A percentile compares a stretch with the other conserved stretches of the same genome.
Evolutionary conservation across 1,284 basidiomycete species (phyloP).

Genomic region (Melanopsichium pennsylvanicum): DNA sequence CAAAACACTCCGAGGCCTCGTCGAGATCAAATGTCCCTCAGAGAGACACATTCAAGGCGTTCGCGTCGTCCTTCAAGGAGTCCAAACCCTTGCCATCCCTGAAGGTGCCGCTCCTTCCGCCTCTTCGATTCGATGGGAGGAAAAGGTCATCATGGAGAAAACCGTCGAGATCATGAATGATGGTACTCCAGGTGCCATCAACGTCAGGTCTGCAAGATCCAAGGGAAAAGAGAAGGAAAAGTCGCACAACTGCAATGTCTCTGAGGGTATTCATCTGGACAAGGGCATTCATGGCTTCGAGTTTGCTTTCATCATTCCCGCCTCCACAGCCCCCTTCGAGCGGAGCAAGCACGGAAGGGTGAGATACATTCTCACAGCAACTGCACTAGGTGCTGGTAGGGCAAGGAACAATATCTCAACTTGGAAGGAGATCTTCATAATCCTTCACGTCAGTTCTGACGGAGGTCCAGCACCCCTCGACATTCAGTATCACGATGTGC

Average conservation of each 20-base stretch:
- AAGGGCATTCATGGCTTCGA: conserved; percentile 63
- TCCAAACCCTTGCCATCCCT: conserved; percentile 61
- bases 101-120: conserved; percentile 19
- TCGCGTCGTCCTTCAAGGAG: conserved; percentile 50
- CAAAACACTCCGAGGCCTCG: conserved; percentile 61
- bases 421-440: conserved; percentile 61
- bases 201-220: conserved; percentile 17
- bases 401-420: conserved; percentile 50
- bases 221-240: conserved; percentile 50
- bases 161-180: conserved; percentile 56
- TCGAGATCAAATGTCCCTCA: conserved; percentile 61
- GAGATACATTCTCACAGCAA: conserved; percentile 60
- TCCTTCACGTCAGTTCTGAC: conserved; percentile 57
- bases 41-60: conserved; percentile 59
- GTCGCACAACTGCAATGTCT: conserved; percentile 22
- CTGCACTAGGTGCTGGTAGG: conserved; percentile 59
- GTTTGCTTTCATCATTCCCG: conserved; percentile 63
- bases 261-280: conserved; percentile 50
- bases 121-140: conserved; percentile 55
- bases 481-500: conserved; percentile 61
- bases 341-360: conserved; percentile 60
- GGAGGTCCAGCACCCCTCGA: conserved; percentile 61
- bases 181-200: conserved; percentile 24
- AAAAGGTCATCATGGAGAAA: conserved; percentile 60
- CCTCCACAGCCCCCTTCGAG: conserved; percentile 60